Conservation (phyloP, 331 rosid species). For the Malus hybrid region DNA sequence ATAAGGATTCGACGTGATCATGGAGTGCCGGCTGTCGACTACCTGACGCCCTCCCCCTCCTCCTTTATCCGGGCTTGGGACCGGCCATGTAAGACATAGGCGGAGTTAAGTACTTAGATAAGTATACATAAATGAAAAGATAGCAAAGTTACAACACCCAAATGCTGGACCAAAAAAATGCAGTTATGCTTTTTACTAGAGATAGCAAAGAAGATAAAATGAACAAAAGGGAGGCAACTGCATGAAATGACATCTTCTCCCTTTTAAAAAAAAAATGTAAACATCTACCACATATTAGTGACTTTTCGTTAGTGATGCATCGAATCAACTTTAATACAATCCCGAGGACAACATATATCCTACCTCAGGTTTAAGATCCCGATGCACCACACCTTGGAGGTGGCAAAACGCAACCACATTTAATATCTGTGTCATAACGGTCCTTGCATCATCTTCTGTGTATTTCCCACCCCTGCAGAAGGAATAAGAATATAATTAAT, state of each 20-base stretch:
- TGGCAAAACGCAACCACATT: constrained; percentile 90
- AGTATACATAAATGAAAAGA: constrained; percentile 7
- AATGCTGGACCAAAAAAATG: background rate
- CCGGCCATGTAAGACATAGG: no score
- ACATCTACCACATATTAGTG: background rate
- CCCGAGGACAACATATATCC: background rate
- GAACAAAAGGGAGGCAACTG: background rate
- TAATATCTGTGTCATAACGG: constrained; percentile 65
- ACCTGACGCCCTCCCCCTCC: no score
- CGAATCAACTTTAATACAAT: background rate
- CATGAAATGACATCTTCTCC: background rate
- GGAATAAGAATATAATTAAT: background rate
- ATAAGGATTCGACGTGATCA: no score
- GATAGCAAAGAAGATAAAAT: background rate
- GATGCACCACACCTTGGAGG: constrained; percentile 95
- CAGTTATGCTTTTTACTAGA: background rate
- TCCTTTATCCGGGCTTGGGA: no score
- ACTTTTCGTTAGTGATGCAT: background rate
- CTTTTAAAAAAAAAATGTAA: background rate
- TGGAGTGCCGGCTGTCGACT: no score
- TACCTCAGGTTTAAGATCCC: constrained; percentile 98
- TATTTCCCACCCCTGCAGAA: constrained; percentile 85
- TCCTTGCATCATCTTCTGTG: constrained; percentile 87
- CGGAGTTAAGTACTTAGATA: constrained; percentile 21
- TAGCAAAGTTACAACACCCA: background rate